phyloP scores from a whole-genome alignment of 257 asterid species.

The Jacaranda mimosifolia region DNA sequence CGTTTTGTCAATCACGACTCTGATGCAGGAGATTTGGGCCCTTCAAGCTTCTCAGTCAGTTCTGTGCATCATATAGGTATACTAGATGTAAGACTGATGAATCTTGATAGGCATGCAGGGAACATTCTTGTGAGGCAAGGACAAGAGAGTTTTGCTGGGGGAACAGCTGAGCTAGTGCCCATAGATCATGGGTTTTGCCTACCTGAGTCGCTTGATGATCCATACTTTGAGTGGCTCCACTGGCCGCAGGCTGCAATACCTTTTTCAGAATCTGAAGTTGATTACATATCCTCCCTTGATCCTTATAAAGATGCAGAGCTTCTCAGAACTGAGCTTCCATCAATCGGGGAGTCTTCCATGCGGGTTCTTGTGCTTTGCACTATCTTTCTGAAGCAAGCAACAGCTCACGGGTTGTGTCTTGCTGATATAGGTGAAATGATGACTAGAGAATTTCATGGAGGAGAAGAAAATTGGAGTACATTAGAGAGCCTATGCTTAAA shows the following conservation, averaged over 20 bases:
- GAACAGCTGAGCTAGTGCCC: slow-evolving; percentile 82
- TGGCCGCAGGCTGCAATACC: slow-evolving; percentile 96
- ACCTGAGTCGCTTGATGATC: slow-evolving; percentile 93
- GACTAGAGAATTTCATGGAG: slow-evolving; percentile 77
- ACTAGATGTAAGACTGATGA: slow-evolving; percentile 81
- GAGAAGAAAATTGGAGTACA: slow-evolving; percentile 72
- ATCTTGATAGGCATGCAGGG: slow-evolving; percentile 96
- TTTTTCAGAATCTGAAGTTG: slow-evolving; percentile 78
- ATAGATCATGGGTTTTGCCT: slow-evolving; percentile 96
- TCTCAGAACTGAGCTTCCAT: slow-evolving; percentile 70
- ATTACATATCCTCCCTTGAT: slow-evolving; percentile 72
- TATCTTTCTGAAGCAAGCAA: slow-evolving; percentile 74
- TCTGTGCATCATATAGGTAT: slow-evolving; percentile 88
- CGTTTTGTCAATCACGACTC: slow-evolving; percentile 76
- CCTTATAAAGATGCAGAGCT: slow-evolving; percentile 83
- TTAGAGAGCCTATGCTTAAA: slow-evolving; percentile 73
- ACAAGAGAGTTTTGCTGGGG: slow-evolving; percentile 53
- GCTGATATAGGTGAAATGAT: slow-evolving; percentile 94
- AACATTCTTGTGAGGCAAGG: slow-evolving; percentile 81
- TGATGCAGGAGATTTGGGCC: slow-evolving; percentile 94
- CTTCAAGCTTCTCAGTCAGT: slow-evolving; percentile 85
- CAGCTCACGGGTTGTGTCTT: slow-evolving; percentile 70
- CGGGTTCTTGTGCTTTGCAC: slow-evolving; percentile 89
- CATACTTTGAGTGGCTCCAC: slow-evolving; percentile 95
- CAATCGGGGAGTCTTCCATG: slow-evolving; percentile 74